Evolutionary conservation across 805 yeast genomes (phyloP).

Genomic region (Cyberlindnera lachancei): DNA sequence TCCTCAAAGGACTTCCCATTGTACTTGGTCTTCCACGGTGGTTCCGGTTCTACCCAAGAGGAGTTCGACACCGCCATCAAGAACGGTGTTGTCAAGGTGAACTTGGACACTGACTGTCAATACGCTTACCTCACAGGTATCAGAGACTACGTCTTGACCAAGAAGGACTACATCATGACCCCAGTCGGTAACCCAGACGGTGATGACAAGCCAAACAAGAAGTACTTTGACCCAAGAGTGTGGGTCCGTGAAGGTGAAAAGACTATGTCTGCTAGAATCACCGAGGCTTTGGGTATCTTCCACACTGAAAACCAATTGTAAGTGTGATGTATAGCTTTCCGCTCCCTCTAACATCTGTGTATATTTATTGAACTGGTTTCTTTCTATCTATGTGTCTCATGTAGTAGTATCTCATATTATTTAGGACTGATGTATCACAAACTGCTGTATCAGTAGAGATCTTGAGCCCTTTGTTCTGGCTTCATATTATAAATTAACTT

Average conservation of each 20-base stretch:
- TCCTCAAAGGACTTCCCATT: slow-evolving; percentile 58
- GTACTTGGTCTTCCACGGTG: slow-evolving; percentile 99
- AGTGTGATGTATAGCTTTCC: background rate
- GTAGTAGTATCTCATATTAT: too few species aligned
- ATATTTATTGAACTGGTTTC: too few species aligned
- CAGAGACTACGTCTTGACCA: slow-evolving; percentile 92
- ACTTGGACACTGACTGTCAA: slow-evolving; percentile 98
- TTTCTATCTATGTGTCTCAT: background rate
- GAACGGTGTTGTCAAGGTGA: slow-evolving; percentile 97
- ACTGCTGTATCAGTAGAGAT: too few species aligned
- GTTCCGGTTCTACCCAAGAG: slow-evolving; percentile 91
- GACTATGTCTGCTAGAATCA: slow-evolving; percentile 86
- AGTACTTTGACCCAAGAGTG: slow-evolving; percentile 99
- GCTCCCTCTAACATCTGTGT: too few species aligned
- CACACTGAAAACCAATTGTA: slow-evolving; percentile 63
- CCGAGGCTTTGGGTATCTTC: slow-evolving; percentile 81
- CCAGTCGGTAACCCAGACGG: slow-evolving; percentile 99
- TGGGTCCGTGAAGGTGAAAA: slow-evolving; percentile 99
- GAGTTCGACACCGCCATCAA: slow-evolving; percentile 89
- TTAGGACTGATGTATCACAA: too few species aligned
- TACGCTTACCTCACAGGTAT: slow-evolving; percentile 95
- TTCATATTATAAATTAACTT: too few species aligned
- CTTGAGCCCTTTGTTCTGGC: too few species aligned
- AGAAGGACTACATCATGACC: slow-evolving; percentile 87
- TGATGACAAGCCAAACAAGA: slow-evolving; percentile 98